A percentile compares a stretch with the other conserved stretches of the same genome.
Conservation (phyloP, 345 rosid genomes). For the Linum usitatissimum region DNA sequence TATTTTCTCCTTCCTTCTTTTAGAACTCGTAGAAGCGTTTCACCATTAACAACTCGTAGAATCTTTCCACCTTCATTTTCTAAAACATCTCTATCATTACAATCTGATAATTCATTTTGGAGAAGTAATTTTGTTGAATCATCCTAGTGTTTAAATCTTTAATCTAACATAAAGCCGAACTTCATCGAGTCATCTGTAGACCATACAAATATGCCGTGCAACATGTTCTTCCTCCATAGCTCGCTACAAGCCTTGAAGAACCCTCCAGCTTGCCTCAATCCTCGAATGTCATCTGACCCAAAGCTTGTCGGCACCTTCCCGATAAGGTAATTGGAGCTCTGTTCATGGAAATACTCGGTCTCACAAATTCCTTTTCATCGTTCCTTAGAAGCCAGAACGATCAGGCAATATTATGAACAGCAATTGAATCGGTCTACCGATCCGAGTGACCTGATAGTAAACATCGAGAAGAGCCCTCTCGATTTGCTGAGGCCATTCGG, state of each 20-base stretch:
- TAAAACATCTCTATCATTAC: too few species aligned
- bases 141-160: too few species aligned
- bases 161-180: constrained; percentile 29
- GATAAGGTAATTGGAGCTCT: constrained; percentile 30
- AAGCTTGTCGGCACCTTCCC: constrained; percentile 40
- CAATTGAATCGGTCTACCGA: constrained; percentile 29
- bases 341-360: constrained; percentile 23
- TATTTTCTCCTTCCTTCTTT: too few species aligned
- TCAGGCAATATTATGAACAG: constrained; percentile 63
- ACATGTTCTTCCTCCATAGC: constrained; percentile 26
- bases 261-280: constrained; percentile 31
- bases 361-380: constrained; percentile 42
- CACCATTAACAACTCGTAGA: too few species aligned
- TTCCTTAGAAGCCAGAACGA: constrained; percentile 46
- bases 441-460: constrained; percentile 12
- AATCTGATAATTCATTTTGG: too few species aligned
- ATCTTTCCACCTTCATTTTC: too few species aligned
- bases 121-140: too few species aligned
- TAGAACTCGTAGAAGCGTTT: too few species aligned
- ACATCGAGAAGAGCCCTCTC: constrained; percentile 38
- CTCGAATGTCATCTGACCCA: constrained; percentile 37
- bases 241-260: constrained; percentile 33
- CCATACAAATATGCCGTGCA: constrained; percentile 48
- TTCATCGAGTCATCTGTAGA: constrained; percentile 52
- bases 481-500: constrained; percentile 26